Percentiles rank a stretch among this genome's conserved stretches.
phyloP scores from a whole-genome alignment of 192 early-diverging fungal species.

The Physocladia obscura region DNA sequence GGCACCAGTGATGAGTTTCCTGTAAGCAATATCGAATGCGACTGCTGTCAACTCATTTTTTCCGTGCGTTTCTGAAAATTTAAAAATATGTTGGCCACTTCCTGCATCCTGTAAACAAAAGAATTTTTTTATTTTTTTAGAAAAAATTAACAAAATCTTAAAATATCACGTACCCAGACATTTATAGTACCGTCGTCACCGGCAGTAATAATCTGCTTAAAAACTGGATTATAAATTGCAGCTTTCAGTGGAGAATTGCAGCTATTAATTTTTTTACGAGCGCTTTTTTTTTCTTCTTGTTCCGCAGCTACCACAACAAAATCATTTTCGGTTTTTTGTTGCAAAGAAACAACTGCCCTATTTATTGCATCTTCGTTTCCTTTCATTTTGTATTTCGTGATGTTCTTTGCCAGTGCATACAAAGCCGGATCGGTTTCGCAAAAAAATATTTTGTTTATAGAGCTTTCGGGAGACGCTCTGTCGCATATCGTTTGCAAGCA shows the following conservation, averaged over 20 bases:
- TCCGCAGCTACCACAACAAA: not conserved
- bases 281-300: not conserved
- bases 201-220: slow-evolving; percentile 48
- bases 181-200: slow-evolving; percentile 51
- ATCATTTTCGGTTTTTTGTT: too few species aligned
- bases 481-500: slow-evolving; percentile 52
- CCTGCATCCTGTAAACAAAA: slow-evolving; percentile 34
- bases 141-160: not conserved
- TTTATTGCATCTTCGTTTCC: slow-evolving; percentile 17
- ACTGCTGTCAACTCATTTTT: slow-evolving; percentile 54
- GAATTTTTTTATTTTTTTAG: not conserved
- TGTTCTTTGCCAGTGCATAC: slow-evolving; percentile 29
- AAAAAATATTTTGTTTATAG: slow-evolving; percentile 42
- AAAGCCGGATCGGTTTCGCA: slow-evolving; percentile 29
- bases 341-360: not conserved
- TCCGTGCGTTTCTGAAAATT: slow-evolving; percentile 46
- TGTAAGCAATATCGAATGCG: slow-evolving; percentile 43
- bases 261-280: slow-evolving; percentile 22
- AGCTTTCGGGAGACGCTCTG: slow-evolving; percentile 33
- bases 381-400: slow-evolving; percentile 39
- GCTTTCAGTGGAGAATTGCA: slow-evolving; percentile 47
- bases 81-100: slow-evolving; percentile 49
- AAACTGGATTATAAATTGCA: slow-evolving; percentile 47
- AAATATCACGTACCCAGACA: slow-evolving; percentile 51
- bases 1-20: slow-evolving; percentile 55